Evolutionary conservation across 768 basidiomycete species (phyloP).

Genomic region (Lactarius pseudohatsudake): DNA sequence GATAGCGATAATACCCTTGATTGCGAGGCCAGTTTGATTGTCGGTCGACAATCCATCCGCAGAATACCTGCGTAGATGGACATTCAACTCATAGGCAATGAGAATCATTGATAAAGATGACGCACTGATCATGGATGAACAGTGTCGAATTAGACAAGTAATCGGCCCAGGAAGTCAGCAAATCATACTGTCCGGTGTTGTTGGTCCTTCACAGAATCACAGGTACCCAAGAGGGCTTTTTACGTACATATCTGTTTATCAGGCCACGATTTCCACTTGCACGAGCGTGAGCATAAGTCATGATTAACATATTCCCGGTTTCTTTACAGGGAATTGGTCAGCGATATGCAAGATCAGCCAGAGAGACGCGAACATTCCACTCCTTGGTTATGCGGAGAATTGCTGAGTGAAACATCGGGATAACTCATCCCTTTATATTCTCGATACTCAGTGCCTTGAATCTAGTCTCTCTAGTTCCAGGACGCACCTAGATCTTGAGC

Average conservation of each 20-base stretch:
- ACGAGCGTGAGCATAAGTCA: conserved; percentile 35
- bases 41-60: conserved; percentile 30
- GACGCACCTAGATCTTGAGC: conserved; percentile 29
- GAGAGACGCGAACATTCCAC: conserved; percentile 17
- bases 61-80: conserved; percentile 12
- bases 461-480: no score
- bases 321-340: conserved; percentile 22
- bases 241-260: conserved; percentile 30
- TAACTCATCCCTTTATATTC: conserved; percentile 2
- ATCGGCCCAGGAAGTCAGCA: conserved; percentile 36
- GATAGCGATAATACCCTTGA: conserved; percentile 70
- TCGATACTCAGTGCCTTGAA: neutral
- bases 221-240: neutral
- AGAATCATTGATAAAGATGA: conserved; percentile 49
- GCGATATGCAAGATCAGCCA: neutral
- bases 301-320: conserved; percentile 39
- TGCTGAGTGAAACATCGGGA: conserved; percentile 8
- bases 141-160: conserved; percentile 40
- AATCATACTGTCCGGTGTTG: conserved; percentile 28
- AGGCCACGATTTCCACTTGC: conserved; percentile 31
- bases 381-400: neutral
- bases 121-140: conserved; percentile 52
- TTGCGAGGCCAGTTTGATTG: conserved; percentile 68
- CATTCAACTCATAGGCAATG: conserved; percentile 7
- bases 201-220: neutral